Evolutionary conservation across 345 rosid species (phyloP), one percentile per base, ranked within the genome.

Genomic region (Rhizophora apiculata): DNA sequence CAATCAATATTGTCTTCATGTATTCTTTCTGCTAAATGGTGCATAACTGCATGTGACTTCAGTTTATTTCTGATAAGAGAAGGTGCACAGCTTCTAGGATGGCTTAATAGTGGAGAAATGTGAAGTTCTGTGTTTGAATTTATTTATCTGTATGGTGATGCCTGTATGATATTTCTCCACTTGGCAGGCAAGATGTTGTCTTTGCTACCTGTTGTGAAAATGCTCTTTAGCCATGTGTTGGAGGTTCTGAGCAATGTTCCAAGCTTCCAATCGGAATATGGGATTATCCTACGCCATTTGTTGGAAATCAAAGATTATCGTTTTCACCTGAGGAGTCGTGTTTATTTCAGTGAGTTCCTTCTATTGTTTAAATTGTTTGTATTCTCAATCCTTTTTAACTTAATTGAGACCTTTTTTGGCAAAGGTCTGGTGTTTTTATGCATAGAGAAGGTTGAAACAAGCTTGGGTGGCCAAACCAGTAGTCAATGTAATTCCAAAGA

Each of bases 181-280:
- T 18, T 77, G 52, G 64, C 92, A 94, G 97, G 89, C 54, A 79
- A 70, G 77, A 64, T 67, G 68, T 73, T 77, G 71, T 88, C 90
- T n/a, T 71, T 94, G 80, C 79, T 88, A 74, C 79, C 93, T 56
- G 84, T 86, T 74, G 92, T 77, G 62, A 93, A 82, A 74, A 67
- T 75, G 36, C 85, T 93, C 64, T 91, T 87, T 82, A 80, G 72
- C 79, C 96, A 94, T 78, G 65, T 89, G 51, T 83, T 72, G 79
- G 93, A 94, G 72, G 83, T 88, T 59, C 67, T 89, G 77, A 85
- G 87, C 85, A 87, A 69, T 65, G 88, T 85, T 54, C 87, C 95
- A 59, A 86, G 89, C 84, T 87, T 89, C 81, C 97, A 91, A 66
- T 83, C 87, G 27, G 93, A 94, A 78, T 94, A 94, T 74, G 96